A percentile compares a stretch with the other conserved stretches of the same genome.
These are phyloP conservation scores for Astragalus glycyphyllos DNA, from an alignment of 306 rosid genomes.

Conservation along the genomic window DNA sequence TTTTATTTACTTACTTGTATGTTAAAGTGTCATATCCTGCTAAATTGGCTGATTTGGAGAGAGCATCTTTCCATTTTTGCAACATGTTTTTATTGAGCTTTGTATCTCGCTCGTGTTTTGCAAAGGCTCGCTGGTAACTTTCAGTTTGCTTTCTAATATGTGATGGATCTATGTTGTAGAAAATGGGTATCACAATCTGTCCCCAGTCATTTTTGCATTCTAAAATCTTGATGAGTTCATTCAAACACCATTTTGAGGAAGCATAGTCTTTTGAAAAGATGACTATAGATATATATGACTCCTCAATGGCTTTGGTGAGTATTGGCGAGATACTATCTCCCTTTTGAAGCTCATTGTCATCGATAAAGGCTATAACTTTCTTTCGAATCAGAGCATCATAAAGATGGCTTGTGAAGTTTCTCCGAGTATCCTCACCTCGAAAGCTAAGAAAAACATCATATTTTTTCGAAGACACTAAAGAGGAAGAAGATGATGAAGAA, in stretches of 20 bases:
- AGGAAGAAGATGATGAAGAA: no score
- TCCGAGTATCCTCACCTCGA: no score
- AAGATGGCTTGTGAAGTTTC: no score
- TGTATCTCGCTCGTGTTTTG: no score
- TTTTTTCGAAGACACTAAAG: no score
- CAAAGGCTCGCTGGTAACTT: no score
- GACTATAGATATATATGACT: conserved; percentile 16
- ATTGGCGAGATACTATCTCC: not conserved
- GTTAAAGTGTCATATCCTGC: not conserved
- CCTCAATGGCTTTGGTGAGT: conserved; percentile 6
- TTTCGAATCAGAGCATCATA: no score
- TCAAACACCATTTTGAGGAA: conserved; percentile 35
- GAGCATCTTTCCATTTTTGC: not conserved
- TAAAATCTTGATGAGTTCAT: conserved; percentile 3
- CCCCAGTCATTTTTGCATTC: not conserved
- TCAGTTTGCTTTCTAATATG: conserved; percentile 16
- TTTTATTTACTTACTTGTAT: no score
- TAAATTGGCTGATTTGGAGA: not conserved
- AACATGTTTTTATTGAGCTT: not conserved
- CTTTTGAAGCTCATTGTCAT: no score
- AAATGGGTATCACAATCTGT: conserved; percentile 30
- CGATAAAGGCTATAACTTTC: no score
- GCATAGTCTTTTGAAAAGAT: conserved; percentile 13
- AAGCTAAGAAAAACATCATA: no score
- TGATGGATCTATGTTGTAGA: conserved; percentile 31